A percentile compares a stretch with the other conserved stretches of the same genome.
These are phyloP conservation scores for Chlorella sp. DNA, from an alignment of 139 green algal genomes.

Conservation along the genomic window DNA sequence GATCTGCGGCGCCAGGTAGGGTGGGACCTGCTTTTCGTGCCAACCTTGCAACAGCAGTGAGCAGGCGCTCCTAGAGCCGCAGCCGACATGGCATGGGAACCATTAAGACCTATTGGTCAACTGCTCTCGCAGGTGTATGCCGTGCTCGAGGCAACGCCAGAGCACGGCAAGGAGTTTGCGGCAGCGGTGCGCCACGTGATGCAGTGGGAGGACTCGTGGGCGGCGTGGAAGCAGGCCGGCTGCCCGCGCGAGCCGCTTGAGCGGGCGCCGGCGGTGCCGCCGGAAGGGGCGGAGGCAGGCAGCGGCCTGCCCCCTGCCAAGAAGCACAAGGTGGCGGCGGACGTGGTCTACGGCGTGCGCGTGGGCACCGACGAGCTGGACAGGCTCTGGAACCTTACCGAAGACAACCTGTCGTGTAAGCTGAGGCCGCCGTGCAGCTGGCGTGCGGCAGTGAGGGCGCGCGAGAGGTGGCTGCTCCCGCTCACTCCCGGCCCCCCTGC, in stretches of 20 bases:
- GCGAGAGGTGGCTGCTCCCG: not conserved
- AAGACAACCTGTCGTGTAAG: constrained; percentile 44
- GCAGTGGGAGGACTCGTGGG: constrained; percentile 46
- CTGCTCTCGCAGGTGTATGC: constrained; percentile 37
- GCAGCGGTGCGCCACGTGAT: constrained; percentile 38
- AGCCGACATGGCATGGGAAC: constrained; percentile 19
- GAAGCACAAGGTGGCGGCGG: constrained; percentile 11
- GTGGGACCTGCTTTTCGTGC: not conserved
- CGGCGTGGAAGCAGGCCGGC: constrained; percentile 52
- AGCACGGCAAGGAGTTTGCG: constrained; percentile 49
- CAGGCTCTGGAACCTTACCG: constrained; percentile 55
- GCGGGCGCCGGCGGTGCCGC: not conserved
- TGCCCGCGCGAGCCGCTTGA: constrained; percentile 30
- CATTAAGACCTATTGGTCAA: not conserved
- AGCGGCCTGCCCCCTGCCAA: constrained; percentile 23
- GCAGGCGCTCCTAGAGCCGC: too few relatives aligned
- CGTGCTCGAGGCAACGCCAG: constrained; percentile 47
- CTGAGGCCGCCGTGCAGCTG: too few relatives aligned
- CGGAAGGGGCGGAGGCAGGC: not conserved
- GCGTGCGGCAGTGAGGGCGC: not conserved
- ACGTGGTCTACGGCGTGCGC: constrained; percentile 26
- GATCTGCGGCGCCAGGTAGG: not conserved
- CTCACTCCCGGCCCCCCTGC: not conserved
- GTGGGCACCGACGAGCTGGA: constrained; percentile 46
- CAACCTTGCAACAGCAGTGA: not conserved